Conservation (phyloP, 768 basidiomycete species). For the Boletus pseudo-olivaceus region DNA sequence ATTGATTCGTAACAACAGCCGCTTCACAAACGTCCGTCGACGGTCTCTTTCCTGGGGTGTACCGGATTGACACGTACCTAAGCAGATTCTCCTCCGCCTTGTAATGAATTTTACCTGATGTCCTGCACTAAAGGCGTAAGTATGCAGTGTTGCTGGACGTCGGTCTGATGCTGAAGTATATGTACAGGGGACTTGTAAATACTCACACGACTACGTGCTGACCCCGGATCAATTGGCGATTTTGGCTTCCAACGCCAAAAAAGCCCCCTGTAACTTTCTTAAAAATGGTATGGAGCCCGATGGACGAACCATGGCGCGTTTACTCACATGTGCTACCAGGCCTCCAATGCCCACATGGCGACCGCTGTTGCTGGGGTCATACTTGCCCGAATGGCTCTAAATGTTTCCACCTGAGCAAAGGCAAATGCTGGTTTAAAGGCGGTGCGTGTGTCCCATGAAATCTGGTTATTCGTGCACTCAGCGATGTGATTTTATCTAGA, state of each 20-base stretch:
- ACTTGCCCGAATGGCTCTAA: conserved; percentile 75
- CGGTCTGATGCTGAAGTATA: conserved; percentile 13
- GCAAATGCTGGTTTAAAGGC: conserved; percentile 89
- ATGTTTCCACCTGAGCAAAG: conserved; percentile 66
- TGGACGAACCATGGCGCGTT: neutral
- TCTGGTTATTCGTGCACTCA: conserved; percentile 1
- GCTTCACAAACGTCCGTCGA: conserved; percentile 67
- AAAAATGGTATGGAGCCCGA: conserved; percentile 56
- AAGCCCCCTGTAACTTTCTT: conserved; percentile 81
- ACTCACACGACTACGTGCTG: conserved; percentile 76
- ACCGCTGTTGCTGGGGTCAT: conserved; percentile 81
- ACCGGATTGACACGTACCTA: conserved; percentile 4
- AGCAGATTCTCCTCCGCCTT: conserved; percentile 77
- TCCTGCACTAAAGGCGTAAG: conserved; percentile 74
- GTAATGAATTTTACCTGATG: conserved; percentile 84
- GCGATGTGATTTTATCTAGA: conserved; percentile 22
- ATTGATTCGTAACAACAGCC: conserved; percentile 44
- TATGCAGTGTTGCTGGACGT: neutral
- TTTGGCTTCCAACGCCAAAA: conserved; percentile 76
- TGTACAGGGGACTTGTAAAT: conserved; percentile 65
- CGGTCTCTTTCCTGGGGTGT: neutral
- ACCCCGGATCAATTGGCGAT: conserved; percentile 67
- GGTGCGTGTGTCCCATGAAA: conserved; percentile 31
- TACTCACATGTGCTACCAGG: conserved; percentile 38
- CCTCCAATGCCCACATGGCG: conserved; percentile 70